These are phyloP conservation scores for Halenospora varia DNA, from an alignment of 495 filamentous ascomycete genomes.

Conservation along the genomic window DNA sequence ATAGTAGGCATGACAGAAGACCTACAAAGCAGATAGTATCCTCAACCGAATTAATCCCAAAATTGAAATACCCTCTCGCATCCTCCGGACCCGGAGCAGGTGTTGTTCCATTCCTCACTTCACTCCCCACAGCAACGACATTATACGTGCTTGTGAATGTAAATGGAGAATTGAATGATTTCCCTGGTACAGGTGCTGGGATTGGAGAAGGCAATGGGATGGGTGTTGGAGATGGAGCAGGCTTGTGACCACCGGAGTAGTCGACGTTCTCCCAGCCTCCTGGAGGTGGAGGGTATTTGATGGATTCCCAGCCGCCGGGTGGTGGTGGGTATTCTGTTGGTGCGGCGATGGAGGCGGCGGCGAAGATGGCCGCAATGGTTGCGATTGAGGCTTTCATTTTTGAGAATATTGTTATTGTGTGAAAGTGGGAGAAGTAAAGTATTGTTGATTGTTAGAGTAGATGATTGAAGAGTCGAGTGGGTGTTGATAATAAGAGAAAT, in stretches of 20 bases:
- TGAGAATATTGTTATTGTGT: too few relatives aligned
- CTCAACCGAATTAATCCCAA: slow-evolving; percentile 31
- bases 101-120: slow-evolving; percentile 35
- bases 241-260: too few relatives aligned
- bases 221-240: too few relatives aligned
- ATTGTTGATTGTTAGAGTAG: too few relatives aligned
- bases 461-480: background rate
- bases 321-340: slow-evolving; percentile 1
- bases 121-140: slow-evolving; percentile 31
- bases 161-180: too few relatives aligned
- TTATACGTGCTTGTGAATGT: slow-evolving; percentile 36
- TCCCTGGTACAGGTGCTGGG: too few relatives aligned
- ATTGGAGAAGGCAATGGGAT: too few relatives aligned
- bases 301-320: slow-evolving; percentile 4
- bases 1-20: too few relatives aligned
- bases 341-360: background rate
- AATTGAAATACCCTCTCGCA: slow-evolving; percentile 32
- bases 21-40: slow-evolving; percentile 5
- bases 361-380: background rate
- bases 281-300: slow-evolving; percentile 13
- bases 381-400: slow-evolving; percentile 3
- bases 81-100: slow-evolving; percentile 9
- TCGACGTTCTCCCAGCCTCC: slow-evolving; percentile 16
- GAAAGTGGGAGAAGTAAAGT: too few relatives aligned
- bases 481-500: background rate